Evolutionary conservation across 306 rosid species (phyloP).

Genomic region (Glycyrrhiza uralensis): DNA sequence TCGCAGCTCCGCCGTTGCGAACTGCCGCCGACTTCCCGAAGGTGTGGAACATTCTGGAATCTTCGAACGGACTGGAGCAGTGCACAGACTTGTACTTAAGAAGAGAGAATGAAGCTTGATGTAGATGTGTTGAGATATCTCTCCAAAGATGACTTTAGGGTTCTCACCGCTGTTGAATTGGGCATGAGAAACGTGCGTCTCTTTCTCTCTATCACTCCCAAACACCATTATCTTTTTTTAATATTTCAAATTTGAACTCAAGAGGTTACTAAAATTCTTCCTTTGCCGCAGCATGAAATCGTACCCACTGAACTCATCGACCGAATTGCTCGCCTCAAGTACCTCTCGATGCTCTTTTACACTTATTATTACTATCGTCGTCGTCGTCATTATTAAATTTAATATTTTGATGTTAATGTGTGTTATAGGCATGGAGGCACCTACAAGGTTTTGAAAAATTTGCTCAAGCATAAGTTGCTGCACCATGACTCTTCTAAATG

Average conservation of each 20-base stretch:
- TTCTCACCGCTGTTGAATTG: constrained; percentile 86
- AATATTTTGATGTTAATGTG: not conserved
- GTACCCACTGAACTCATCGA: constrained; percentile 73
- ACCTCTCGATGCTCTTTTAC: not conserved
- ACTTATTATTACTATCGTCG: not conserved
- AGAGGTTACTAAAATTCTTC: not conserved
- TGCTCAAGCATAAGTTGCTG: constrained; percentile 81
- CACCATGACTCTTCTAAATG: constrained; percentile 95
- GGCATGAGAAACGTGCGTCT: constrained; percentile 79
- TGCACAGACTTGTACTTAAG: not conserved
- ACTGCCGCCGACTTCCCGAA: not conserved
- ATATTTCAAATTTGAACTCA: not conserved
- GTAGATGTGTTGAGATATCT: constrained; percentile 78
- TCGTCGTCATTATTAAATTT: not conserved
- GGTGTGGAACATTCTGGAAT: not conserved
- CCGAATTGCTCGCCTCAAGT: constrained; percentile 57
- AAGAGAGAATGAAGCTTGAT: constrained; percentile 61
- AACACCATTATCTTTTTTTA: not conserved
- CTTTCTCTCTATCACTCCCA: not conserved
- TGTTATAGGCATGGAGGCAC: constrained; percentile 80
- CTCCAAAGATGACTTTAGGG: constrained; percentile 89
- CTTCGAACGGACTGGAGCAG: not conserved
- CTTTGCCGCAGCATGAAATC: constrained; percentile 62
- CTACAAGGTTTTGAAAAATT: constrained; percentile 78
- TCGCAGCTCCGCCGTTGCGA: not conserved